Conservation (phyloP, 1,284 basidiomycete species). For the Neonothopanus nambi region DNA sequence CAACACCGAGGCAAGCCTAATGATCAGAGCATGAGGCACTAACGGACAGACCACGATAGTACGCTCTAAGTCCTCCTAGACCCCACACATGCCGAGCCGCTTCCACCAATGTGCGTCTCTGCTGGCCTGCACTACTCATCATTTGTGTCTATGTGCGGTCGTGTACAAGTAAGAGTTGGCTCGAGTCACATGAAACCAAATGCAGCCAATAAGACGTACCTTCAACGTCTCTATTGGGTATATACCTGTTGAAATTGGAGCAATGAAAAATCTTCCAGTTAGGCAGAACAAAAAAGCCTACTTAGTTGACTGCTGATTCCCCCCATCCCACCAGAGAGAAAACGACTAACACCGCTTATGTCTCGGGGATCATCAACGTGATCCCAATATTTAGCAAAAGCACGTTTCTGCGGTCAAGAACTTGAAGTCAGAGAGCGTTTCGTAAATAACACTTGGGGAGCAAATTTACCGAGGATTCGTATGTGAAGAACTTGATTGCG, state of each 20-base stretch:
- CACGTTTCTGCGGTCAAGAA: slow-evolving; percentile 69
- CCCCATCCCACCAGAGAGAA: slow-evolving; percentile 94
- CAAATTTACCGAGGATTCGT: slow-evolving; percentile 83
- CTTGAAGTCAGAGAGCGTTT: slow-evolving; percentile 11
- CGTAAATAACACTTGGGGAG: slow-evolving; percentile 10
- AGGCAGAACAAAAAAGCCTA: slow-evolving; percentile 36
- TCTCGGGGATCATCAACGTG: slow-evolving; percentile 86
- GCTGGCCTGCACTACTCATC: slow-evolving; percentile 78
- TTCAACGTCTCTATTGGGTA: slow-evolving; percentile 90
- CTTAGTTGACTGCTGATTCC: slow-evolving; percentile 93
- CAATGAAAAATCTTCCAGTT: slow-evolving; percentile 20
- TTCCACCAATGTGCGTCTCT: slow-evolving; percentile 59
- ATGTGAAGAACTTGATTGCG: slow-evolving; percentile 97
- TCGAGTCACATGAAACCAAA: slow-evolving; percentile 9
- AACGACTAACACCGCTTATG: slow-evolving; percentile 90
- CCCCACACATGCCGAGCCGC: slow-evolving; percentile 73
- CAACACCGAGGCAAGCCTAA: slow-evolving; percentile 14
- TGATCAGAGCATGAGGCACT: slow-evolving; percentile 31
- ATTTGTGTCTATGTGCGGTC: slow-evolving; percentile 74
- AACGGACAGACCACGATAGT: slow-evolving; percentile 90
- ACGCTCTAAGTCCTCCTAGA: slow-evolving; percentile 81
- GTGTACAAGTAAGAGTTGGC: not conserved
- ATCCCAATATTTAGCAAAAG: slow-evolving; percentile 93
- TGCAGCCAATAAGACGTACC: slow-evolving; percentile 37
- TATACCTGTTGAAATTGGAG: slow-evolving; percentile 55